Conservation (phyloP, 257 asterid genomes). For the Capsicum pubescens region DNA sequence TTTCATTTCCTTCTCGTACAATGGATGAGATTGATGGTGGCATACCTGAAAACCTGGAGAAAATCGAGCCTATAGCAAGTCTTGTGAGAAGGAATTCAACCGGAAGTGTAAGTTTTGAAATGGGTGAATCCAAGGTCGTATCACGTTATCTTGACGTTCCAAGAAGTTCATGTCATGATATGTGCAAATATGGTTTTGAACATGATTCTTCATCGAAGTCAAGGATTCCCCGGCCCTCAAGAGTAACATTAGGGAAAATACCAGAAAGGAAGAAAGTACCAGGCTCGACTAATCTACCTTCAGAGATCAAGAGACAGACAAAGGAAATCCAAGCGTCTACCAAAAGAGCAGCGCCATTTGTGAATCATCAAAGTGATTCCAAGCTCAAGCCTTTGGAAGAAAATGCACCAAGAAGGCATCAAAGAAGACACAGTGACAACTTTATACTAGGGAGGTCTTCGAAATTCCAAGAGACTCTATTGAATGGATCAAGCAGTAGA, state of each 20-base stretch:
- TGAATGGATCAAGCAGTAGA: not conserved
- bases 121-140: constrained; percentile 31
- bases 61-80: constrained; percentile 21
- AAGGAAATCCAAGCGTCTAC: constrained; percentile 3
- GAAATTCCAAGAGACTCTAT: constrained; percentile 13
- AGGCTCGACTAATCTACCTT: constrained; percentile 1
- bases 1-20: constrained; percentile 26
- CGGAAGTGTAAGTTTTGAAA: constrained; percentile 30
- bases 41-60: constrained; percentile 33
- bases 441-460: constrained; percentile 21
- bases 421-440: constrained; percentile 23
- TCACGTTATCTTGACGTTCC: constrained; percentile 45
- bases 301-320: constrained; percentile 26
- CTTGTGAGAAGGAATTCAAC: constrained; percentile 43
- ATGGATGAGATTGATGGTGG: constrained; percentile 25
- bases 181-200: constrained; percentile 19
- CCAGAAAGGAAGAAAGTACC: not conserved
- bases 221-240: constrained; percentile 23
- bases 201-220: constrained; percentile 20
- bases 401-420: constrained; percentile 15
- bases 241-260: constrained; percentile 14
- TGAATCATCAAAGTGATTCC: not conserved
- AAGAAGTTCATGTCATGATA: constrained; percentile 29
- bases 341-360: not conserved
- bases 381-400: constrained; percentile 12